phyloP scores from a whole-genome alignment of 495 filamentous ascomycete genomes.

The Podospora australis region DNA sequence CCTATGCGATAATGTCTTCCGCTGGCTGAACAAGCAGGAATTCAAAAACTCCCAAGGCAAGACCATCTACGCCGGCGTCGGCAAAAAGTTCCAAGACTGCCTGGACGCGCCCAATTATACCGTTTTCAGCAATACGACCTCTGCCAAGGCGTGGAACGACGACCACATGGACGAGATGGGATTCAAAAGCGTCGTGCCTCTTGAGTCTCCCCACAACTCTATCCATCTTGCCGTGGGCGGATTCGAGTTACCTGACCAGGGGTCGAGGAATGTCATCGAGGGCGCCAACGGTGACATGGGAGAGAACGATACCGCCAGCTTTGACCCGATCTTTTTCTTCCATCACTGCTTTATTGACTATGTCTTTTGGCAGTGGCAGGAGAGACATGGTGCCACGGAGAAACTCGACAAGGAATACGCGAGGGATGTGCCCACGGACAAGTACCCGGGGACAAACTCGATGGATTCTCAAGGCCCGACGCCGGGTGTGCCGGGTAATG shows the following conservation, averaged over 20 bases:
- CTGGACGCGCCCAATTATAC: constrained; percentile 26
- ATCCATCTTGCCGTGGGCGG: constrained; percentile 29
- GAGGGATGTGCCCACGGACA: neutral
- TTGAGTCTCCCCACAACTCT: constrained; percentile 28
- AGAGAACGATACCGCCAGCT: constrained; percentile 27
- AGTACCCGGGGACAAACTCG: constrained; percentile 14
- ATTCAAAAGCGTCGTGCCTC: constrained; percentile 1
- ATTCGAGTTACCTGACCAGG: constrained; percentile 11
- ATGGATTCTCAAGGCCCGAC: constrained; percentile 11
- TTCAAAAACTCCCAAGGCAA: constrained; percentile 1
- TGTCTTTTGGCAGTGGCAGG: constrained; percentile 29
- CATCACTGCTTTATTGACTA: constrained; percentile 28
- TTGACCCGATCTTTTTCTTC: constrained; percentile 31
- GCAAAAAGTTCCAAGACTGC: constrained; percentile 7
- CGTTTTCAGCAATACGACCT: constrained; percentile 21
- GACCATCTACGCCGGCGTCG: neutral
- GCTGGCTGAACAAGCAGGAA: constrained; percentile 11
- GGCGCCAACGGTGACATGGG: constrained; percentile 31
- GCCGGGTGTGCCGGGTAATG: constrained; percentile 4
- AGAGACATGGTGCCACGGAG: constrained; percentile 10
- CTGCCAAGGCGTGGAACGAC: constrained; percentile 17
- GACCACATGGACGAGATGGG: constrained; percentile 2
- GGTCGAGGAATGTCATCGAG: constrained; percentile 6
- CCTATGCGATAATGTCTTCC: constrained; percentile 12
- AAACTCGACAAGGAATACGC: neutral